Evolutionary conservation across 1,284 basidiomycete genomes (phyloP), one percentile per base, ranked within the genome.

Genomic region (Irpex rosettiformis): DNA sequence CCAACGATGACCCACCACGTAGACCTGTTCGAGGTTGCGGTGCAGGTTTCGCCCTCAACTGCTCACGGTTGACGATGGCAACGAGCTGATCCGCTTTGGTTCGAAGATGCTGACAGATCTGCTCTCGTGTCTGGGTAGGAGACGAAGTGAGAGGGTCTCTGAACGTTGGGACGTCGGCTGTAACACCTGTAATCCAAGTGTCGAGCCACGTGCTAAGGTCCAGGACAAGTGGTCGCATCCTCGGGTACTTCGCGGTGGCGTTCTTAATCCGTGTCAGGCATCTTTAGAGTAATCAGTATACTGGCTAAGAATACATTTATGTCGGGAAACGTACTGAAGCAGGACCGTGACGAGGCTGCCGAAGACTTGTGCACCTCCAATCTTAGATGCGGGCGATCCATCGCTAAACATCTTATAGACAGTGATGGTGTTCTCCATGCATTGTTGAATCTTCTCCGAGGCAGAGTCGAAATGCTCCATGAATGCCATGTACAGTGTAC

Each of bases 231-330:
- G 63, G 55, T 1, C 65, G 66, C 1, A 88, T 64, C n/a, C 72
- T 64, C 0, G 82, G 80, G 57, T 85, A 75, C n/a, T 68, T 74
- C 0, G 73, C 72, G 1, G 79, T 67, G 0, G 78, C 79, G 27
- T 81, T 78, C 66, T 86, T 86, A 73, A 86, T 88, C 1, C 84
- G 82, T 0, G 77, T 77, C 18, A 88, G 65, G 55, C 79, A 84
- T 62, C 86, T 89, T 55, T 8, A 2, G 2, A 8, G 10, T 37
- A 8, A 24, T 24, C 22, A 53, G 29, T 45, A 22, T 10, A 27
- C 13, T 0, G 11, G 5, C 10, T 2, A 37, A 6, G 4, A 16
- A 37, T 8, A 37, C 11, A 16, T 1, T 3, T 2, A 11, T 37
- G 33, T 37, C 16, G 2, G 5, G n/a, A n/a, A n/a, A 69, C 82